Evolutionary conservation across 2,329 filamentous ascomycete species (phyloP).

Genomic region (Hypoxylon sp.): DNA sequence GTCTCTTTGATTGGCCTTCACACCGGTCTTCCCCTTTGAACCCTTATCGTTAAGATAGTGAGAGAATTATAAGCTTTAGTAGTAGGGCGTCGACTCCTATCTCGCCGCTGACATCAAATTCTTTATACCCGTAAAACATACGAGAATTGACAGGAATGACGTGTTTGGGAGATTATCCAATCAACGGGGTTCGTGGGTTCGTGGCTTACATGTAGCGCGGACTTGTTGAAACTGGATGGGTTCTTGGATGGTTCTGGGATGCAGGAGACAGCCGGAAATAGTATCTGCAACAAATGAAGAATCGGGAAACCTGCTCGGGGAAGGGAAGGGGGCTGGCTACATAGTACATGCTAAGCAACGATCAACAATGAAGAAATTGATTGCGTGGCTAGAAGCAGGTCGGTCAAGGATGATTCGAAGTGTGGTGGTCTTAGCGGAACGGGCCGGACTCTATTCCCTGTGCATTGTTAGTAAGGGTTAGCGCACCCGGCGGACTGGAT

Average conservation of each 20-base stretch:
- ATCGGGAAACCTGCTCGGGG: constrained; percentile 36
- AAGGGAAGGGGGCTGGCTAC: constrained; percentile 22
- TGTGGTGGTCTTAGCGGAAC: constrained; percentile 30
- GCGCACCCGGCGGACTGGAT: constrained; percentile 9
- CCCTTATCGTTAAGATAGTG: constrained; percentile 18
- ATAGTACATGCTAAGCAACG: constrained; percentile 24
- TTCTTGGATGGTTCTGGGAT: constrained; percentile 19
- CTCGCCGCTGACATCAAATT: constrained; percentile 31
- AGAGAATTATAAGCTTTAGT: constrained; percentile 16
- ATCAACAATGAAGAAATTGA: constrained; percentile 36
- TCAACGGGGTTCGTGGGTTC: constrained; percentile 20
- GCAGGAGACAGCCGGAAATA: constrained; percentile 36
- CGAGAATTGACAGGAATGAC: constrained; percentile 39
- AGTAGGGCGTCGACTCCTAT: constrained; percentile 17
- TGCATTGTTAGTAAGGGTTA: constrained; percentile 35
- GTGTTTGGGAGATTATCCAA: constrained; percentile 36
- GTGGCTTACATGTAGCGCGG: constrained; percentile 5
- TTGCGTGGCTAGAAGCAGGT: constrained; percentile 39
- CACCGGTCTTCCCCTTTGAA: not conserved
- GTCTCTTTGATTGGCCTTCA: constrained; percentile 14
- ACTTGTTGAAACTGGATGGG: constrained; percentile 17
- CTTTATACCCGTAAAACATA: constrained; percentile 39
- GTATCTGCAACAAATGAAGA: constrained; percentile 28
- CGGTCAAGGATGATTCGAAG: not conserved
- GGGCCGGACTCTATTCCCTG: constrained; percentile 29